Evolutionary conservation across 495 filamentous ascomycete genomes (phyloP), one percentile per base, ranked within the genome.

Genomic region (Hyaloscypha hepaticicola): DNA sequence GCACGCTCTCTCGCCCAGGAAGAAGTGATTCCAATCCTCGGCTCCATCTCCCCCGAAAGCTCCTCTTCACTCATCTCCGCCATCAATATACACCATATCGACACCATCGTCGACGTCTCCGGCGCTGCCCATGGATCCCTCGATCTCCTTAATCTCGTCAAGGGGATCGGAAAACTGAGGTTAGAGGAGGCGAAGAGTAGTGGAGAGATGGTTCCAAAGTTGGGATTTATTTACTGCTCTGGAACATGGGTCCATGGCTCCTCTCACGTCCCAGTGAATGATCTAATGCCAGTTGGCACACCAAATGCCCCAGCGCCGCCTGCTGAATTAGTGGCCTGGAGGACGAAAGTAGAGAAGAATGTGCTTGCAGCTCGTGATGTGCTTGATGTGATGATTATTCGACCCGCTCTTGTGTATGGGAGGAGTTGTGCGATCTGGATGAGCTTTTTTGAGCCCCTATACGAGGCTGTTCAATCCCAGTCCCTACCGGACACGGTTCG

Each of bases 161-260:
- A 70, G 28, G n/a, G 61, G 27, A 55, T 70, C 19, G 72, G 73
- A 5, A 58, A 59, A 25, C 63, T 66, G 24, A 66, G 74, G 1
- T 19, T 75, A 1, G 25, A 41, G 8, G 41, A 45, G 16, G 64
- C 64, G 0, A 11, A 5, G 55, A 68, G 65, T 28, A 67, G 66
- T 0, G 66, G 68, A 0, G 57, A 68, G 9, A 38, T 52, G 24
- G 55, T 65, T 19, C 70, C 71, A 8, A 81, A 78, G 67, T 63
- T 81, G 22, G 79, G 77, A 7, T 81, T 74, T 33, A 73, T 81
- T 16, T 81, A 80, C 48, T 70, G 66, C 31, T 75, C 72, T n/a
- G 77, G 78, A 5, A 73, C 66, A 0, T 80, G 78, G 78, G 71
- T 80, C 1, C 73, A 80, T 58, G 78, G 78, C 11, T 74, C 70